phyloP scores from a whole-genome alignment of 1,284 basidiomycete species.

The Cryptococcus sp. region DNA sequence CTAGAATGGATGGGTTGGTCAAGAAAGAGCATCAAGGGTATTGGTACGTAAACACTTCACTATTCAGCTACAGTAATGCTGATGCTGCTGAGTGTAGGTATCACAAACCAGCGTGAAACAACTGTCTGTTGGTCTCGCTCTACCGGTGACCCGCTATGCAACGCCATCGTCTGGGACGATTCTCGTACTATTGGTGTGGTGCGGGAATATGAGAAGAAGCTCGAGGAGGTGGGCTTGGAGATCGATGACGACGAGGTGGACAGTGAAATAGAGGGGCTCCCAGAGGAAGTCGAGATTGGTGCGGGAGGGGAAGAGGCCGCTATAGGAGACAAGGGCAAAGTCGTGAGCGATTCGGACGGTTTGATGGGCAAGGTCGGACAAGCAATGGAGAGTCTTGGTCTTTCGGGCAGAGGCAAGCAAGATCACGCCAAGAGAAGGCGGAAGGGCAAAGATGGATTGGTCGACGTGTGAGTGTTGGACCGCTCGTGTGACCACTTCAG shows the following conservation, averaged over 20 bases:
- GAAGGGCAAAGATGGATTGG: conserved; percentile 67
- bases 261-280: conserved; percentile 20
- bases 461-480: conserved; percentile 63
- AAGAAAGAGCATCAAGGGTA: conserved; percentile 81
- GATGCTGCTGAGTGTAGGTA: conserved; percentile 58
- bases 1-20: conserved; percentile 72
- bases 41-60: conserved; percentile 62
- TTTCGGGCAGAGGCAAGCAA: conserved; percentile 31
- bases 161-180: conserved; percentile 96
- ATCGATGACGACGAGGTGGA: conserved; percentile 54
- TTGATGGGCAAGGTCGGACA: conserved; percentile 21
- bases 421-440: conserved; percentile 37
- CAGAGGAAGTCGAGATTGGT: conserved; percentile 28
- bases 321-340: conserved; percentile 35
- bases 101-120: conserved; percentile 98
- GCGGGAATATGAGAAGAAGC: conserved; percentile 71
- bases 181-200: conserved; percentile 84
- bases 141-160: conserved; percentile 84
- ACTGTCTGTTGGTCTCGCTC: conserved; percentile 89
- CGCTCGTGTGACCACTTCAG: neutral
- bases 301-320: conserved; percentile 36
- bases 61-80: too few species aligned
- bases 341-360: conserved; percentile 21
- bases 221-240: conserved; percentile 73
- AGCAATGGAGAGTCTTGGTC: conserved; percentile 32